Conservation (phyloP, 2,329 filamentous ascomycete species). For the Fragosphaeria purpurea region DNA sequence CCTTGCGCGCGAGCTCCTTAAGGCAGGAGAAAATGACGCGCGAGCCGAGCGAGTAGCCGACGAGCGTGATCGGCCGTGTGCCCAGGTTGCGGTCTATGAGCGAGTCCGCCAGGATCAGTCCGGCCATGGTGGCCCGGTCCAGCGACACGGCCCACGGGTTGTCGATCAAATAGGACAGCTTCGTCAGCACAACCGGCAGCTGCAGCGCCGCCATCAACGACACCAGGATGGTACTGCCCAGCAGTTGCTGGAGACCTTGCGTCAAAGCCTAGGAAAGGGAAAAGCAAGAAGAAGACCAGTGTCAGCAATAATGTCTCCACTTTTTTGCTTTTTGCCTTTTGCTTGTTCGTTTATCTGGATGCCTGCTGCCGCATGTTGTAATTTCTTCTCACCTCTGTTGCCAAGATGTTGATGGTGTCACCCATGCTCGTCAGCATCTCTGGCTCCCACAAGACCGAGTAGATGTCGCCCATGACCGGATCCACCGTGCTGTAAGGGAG, state of each 20-base stretch:
- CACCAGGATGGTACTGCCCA: constrained; percentile 81
- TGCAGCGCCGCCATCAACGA: constrained; percentile 87
- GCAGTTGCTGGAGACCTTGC: constrained; percentile 88
- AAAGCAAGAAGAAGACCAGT: background rate
- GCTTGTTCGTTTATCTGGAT: background rate
- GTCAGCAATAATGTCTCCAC: background rate
- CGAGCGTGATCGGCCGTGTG: constrained; percentile 80
- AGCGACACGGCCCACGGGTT: constrained; percentile 98
- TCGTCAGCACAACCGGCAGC: constrained; percentile 84
- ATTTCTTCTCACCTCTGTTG: constrained; percentile 67
- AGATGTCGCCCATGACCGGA: constrained; percentile 95
- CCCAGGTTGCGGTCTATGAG: constrained; percentile 86
- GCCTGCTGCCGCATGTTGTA: background rate
- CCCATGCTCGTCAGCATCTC: constrained; percentile 98
- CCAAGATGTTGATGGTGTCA: constrained; percentile 95
- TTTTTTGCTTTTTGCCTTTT: background rate
- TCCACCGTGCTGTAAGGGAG: constrained; percentile 94
- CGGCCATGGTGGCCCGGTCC: constrained; percentile 77
- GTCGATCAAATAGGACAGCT: constrained; percentile 91
- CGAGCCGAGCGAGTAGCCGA: constrained; percentile 88
- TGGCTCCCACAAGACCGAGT: constrained; percentile 94
- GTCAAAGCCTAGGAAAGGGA: constrained; percentile 61
- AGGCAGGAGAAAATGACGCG: constrained; percentile 89
- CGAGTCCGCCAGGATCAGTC: constrained; percentile 88
- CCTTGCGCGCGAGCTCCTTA: constrained; percentile 72